Evolutionary conservation across 108 stramenopile species (phyloP).

Genomic region (Conticribra guillardii): DNA sequence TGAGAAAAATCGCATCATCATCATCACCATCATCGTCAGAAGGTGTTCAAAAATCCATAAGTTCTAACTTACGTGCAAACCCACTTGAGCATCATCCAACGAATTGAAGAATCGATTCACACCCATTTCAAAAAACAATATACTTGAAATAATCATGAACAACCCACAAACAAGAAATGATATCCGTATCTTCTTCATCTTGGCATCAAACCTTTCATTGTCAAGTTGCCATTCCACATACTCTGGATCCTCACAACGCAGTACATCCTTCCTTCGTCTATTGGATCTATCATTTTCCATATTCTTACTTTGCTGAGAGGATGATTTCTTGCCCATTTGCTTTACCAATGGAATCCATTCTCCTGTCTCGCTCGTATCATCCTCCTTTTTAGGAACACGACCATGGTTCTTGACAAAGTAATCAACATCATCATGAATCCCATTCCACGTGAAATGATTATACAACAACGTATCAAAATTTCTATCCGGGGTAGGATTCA

Average conservation of each 20-base stretch:
- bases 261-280: not conserved
- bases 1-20: no score
- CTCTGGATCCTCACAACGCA: conserved; percentile 8
- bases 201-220: conserved; percentile 20
- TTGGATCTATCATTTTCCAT: no score
- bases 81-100: conserved; percentile 28
- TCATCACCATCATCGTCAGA: no score
- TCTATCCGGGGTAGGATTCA: conserved; percentile 38
- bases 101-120: conserved; percentile 28
- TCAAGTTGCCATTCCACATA: conserved; percentile 10
- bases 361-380: conserved; percentile 9
- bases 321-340: conserved; percentile 8
- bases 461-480: conserved; percentile 42
- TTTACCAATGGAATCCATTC: conserved; percentile 9
- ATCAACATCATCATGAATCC: conserved; percentile 43
- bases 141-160: conserved; percentile 25
- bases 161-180: conserved; percentile 28
- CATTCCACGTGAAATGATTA: conserved; percentile 50
- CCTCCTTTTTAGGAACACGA: conserved; percentile 24
- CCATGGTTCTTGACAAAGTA: conserved; percentile 37
- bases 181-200: conserved; percentile 24
- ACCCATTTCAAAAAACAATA: conserved; percentile 35
- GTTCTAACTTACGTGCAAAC: conserved; percentile 31
- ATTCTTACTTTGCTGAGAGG: not conserved
- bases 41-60: no score